Evolutionary conservation across 1,284 basidiomycete genomes (phyloP).

Genomic region (Cystobasidium pallidum): DNA sequence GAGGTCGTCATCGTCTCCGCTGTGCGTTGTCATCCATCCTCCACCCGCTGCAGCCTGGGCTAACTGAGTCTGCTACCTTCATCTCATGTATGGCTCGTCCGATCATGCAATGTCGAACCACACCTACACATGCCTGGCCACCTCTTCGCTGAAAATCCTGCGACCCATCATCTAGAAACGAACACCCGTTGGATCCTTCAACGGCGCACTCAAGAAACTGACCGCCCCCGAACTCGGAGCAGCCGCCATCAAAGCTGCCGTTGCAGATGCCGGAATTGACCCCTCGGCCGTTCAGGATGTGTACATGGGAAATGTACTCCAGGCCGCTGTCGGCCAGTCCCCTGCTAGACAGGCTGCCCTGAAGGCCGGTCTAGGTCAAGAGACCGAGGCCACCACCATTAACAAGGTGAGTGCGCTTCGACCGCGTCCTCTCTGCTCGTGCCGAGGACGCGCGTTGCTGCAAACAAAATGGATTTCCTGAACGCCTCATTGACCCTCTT

Average conservation of each 20-base stretch:
- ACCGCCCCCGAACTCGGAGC: constrained; percentile 89
- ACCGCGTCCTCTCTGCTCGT: too few relatives aligned
- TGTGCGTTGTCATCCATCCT: constrained; percentile 2
- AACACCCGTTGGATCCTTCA: constrained; percentile 92
- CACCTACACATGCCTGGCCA: too few relatives aligned
- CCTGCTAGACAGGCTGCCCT: constrained; percentile 64
- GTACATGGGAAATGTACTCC: constrained; percentile 81
- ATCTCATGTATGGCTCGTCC: constrained; percentile 8
- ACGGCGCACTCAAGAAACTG: constrained; percentile 83
- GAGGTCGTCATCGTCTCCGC: constrained; percentile 45
- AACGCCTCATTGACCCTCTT: too few relatives aligned
- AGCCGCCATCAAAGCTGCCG: constrained; percentile 85
- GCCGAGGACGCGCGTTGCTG: too few relatives aligned
- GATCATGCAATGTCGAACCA: background rate
- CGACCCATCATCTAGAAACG: constrained; percentile 57
- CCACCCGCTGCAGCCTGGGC: background rate
- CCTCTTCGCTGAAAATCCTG: too few relatives aligned
- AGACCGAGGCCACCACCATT: constrained; percentile 95
- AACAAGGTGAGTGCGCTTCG: constrained; percentile 64
- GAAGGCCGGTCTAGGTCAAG: constrained; percentile 81
- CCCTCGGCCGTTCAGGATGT: constrained; percentile 86
- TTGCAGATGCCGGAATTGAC: constrained; percentile 77
- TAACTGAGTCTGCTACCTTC: background rate
- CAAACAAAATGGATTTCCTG: background rate
- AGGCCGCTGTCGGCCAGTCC: constrained; percentile 58